A percentile compares a stretch with the other conserved stretches of the same genome.
These are phyloP conservation scores for Erodium maritimum DNA, from an alignment of 345 rosid species.

Conservation along the genomic window DNA sequence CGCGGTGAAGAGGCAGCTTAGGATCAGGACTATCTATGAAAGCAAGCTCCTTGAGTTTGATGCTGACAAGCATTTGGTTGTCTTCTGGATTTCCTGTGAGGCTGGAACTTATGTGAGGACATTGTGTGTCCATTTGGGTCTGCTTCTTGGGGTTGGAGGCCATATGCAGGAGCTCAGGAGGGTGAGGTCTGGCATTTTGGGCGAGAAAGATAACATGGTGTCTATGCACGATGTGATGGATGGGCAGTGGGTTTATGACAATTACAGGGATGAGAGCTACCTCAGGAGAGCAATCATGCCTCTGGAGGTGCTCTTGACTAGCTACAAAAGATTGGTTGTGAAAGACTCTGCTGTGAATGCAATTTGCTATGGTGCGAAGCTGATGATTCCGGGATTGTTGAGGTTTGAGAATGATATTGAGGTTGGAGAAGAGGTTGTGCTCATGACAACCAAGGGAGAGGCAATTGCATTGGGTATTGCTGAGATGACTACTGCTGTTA, in stretches of 20 bases:
- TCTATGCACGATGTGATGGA: conserved; percentile 97
- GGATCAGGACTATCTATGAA: conserved; percentile 81
- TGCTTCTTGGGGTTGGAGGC: conserved; percentile 83
- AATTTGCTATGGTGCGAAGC: conserved; percentile 86
- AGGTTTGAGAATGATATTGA: conserved; percentile 88
- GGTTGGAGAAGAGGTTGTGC: conserved; percentile 79
- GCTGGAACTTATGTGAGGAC: conserved; percentile 96
- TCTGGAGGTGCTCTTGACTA: conserved; percentile 67
- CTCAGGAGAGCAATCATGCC: conserved; percentile 91
- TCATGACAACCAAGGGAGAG: conserved; percentile 97
- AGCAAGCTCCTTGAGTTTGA: conserved; percentile 89
- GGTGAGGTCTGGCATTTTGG: conserved; percentile 83
- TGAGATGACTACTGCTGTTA: conserved; percentile 92
- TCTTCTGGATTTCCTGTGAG: conserved; percentile 91
- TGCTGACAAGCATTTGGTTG: conserved; percentile 70
- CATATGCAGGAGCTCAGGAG: conserved; percentile 97
- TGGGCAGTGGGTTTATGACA: conserved; percentile 79
- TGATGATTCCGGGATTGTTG: conserved; percentile 84
- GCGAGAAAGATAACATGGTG: conserved; percentile 95
- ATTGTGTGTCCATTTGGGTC: conserved; percentile 84
- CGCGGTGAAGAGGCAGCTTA: conserved; percentile 91
- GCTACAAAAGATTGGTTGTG: conserved; percentile 86
- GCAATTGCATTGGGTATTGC: conserved; percentile 56
- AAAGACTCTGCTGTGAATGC: conserved; percentile 96
- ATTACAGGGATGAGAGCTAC: conserved; percentile 54